Evolutionary conservation across 192 early-diverging fungal genomes (phyloP).

Genomic region (Phycomyces nitens): DNA sequence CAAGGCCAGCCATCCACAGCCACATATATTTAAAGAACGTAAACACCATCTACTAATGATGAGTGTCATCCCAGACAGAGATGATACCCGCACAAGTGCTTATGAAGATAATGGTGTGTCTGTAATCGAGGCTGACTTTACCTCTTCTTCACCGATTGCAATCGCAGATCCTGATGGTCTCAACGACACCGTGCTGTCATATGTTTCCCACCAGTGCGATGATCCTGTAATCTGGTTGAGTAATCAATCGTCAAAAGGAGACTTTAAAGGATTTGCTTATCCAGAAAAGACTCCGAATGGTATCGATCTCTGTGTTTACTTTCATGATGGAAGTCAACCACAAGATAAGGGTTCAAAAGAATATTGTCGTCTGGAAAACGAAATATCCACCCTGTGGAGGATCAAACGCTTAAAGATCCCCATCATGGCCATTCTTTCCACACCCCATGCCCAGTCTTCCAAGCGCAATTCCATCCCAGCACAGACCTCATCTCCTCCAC

Average conservation of each 20-base stretch:
- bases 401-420: slow-evolving; percentile 1
- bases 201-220: slow-evolving; percentile 3
- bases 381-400: background rate
- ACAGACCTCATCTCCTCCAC: too few species aligned
- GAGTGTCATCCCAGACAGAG: slow-evolving; percentile 2
- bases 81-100: slow-evolving; percentile 5
- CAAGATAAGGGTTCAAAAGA: slow-evolving; percentile 10
- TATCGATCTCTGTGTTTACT: slow-evolving; percentile 37
- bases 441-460: background rate
- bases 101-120: slow-evolving; percentile 34
- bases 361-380: background rate
- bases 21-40: slow-evolving; percentile 14
- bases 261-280: slow-evolving; percentile 26
- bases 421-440: background rate
- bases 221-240: background rate
- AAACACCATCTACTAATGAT: slow-evolving; percentile 26
- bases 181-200: background rate
- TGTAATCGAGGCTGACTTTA: slow-evolving; percentile 37
- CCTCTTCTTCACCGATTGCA: slow-evolving; percentile 7
- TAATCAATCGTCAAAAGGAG: background rate
- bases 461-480: too few species aligned
- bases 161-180: background rate
- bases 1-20: background rate
- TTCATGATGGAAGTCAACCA: slow-evolving; percentile 19
- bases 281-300: slow-evolving; percentile 34